phyloP scores from a whole-genome alignment of 768 basidiomycete species.

The Naganishia onofrii region DNA sequence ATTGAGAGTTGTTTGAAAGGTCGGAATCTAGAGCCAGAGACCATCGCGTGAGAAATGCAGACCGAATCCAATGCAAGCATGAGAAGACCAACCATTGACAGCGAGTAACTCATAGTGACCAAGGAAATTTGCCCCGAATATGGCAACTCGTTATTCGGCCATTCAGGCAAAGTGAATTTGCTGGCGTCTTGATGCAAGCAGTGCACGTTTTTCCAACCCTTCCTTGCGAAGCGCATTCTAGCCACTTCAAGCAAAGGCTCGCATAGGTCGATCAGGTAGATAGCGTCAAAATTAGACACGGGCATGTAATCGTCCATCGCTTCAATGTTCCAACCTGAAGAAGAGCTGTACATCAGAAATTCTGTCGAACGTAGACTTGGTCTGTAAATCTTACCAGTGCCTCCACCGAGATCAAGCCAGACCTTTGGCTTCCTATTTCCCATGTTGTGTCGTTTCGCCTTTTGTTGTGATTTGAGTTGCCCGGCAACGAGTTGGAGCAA shows the following conservation, averaged over 20 bases:
- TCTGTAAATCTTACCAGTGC: constrained; percentile 55
- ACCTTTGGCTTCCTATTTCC: constrained; percentile 57
- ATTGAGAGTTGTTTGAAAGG: constrained; percentile 67
- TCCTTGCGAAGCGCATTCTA: constrained; percentile 63
- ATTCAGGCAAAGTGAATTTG: constrained; percentile 64
- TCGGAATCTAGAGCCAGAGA: constrained; percentile 57
- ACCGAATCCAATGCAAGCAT: not conserved
- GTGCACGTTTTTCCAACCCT: constrained; percentile 71
- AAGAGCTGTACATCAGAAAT: not conserved
- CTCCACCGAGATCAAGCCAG: constrained; percentile 78
- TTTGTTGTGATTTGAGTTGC: constrained; percentile 59
- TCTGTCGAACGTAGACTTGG: not conserved
- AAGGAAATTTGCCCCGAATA: constrained; percentile 37
- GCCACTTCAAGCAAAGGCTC: constrained; percentile 70
- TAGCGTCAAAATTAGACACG: constrained; percentile 62
- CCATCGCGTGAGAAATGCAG: not conserved
- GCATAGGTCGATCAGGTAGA: constrained; percentile 73
- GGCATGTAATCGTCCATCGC: constrained; percentile 59
- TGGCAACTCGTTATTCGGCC: constrained; percentile 55
- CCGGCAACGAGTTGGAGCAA: constrained; percentile 68
- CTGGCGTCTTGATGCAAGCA: constrained; percentile 71
- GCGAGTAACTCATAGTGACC: constrained; percentile 56
- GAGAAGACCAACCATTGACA: constrained; percentile 52
- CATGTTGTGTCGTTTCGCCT: constrained; percentile 7
- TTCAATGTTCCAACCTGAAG: constrained; percentile 66